Evolutionary conservation across 1,284 basidiomycete species (phyloP).

Genomic region (Pholiota adiposa): DNA sequence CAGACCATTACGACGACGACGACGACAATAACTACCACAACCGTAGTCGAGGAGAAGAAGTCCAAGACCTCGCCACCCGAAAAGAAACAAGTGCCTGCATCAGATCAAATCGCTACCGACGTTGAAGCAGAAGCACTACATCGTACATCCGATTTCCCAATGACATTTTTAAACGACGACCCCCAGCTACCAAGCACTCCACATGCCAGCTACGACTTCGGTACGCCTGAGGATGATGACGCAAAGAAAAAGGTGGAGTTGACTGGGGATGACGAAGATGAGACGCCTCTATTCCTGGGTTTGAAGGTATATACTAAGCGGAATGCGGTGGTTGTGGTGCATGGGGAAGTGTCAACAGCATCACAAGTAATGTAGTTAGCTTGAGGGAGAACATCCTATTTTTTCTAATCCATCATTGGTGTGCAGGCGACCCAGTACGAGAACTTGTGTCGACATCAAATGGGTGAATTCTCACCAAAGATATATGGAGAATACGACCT

Average conservation of each 20-base stretch:
- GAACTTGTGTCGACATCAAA: too few species aligned
- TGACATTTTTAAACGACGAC: background rate
- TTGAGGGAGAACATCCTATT: too few species aligned
- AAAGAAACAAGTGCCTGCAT: background rate
- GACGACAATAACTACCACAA: background rate
- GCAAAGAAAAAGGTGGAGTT: background rate
- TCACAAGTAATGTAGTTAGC: background rate
- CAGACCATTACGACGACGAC: background rate
- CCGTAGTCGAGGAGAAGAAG: background rate
- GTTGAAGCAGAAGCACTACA: background rate
- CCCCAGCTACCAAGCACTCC: background rate
- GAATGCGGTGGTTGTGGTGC: slow-evolving; percentile 12
- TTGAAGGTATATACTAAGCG: slow-evolving; percentile 25
- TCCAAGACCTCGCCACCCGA: background rate
- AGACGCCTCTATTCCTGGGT: slow-evolving; percentile 20
- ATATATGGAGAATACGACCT: too few species aligned
- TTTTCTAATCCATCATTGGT: too few species aligned
- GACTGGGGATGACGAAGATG: slow-evolving; percentile 23
- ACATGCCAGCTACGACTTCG: background rate
- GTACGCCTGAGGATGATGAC: background rate
- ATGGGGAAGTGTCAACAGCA: slow-evolving; percentile 10
- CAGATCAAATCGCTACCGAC: background rate
- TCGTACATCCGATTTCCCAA: background rate
- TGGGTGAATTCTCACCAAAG: too few species aligned
- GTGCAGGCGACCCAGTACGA: too few species aligned